Base-by-base conservation (phyloP, 176 grass and related monocot genomes). In the Oryza officinalis region DNA sequence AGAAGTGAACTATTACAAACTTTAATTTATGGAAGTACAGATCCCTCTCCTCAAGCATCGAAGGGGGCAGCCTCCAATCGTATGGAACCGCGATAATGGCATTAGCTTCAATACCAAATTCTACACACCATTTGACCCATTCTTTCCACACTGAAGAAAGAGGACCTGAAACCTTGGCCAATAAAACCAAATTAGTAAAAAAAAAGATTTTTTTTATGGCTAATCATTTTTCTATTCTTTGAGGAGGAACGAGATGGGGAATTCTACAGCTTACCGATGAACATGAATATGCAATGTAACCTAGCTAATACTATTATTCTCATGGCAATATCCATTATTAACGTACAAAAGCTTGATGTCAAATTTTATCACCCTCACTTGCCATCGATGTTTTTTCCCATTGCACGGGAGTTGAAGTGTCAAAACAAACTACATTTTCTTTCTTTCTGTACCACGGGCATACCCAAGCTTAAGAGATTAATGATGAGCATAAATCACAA, bases 21-120 rank as follows among this genome's bases (percentile, higher is more conserved):
- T 98, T 98, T 70, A 98, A 81, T 90, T 95, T 98, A 84, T 98
- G 95, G 69, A 98, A 98, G 86, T 98, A 98, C 80, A 98, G 87
- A 74, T 98, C 95, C 68, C 95, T 90, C 82, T 95, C 87, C 87
- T 98, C 88, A 85, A 98, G 92, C 87, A 80, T 93, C 27, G 91
- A 93, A 26, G 92, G 89, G 76, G 91, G 90, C 67, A 98, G 75
- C 70, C 95, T 94, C 95, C 95, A 98, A 91, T 95, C 92, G 45
- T 95, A 98, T 10, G 92, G 95, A 90, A 94, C 95, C 69, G 92
- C 92, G 27, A 95, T 89, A 81, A 98, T 98, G 79, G 92, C 92
- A 92, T 98, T 94, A 72, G 95, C 85, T 86, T 98, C 95, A 81
- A 98, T 98, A 61, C 95, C 95, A 91, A 98, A 98, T 18, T 98